Base-by-base conservation (phyloP, 2,329 filamentous ascomycete genomes). In the Mycosphaerella sp. region DNA sequence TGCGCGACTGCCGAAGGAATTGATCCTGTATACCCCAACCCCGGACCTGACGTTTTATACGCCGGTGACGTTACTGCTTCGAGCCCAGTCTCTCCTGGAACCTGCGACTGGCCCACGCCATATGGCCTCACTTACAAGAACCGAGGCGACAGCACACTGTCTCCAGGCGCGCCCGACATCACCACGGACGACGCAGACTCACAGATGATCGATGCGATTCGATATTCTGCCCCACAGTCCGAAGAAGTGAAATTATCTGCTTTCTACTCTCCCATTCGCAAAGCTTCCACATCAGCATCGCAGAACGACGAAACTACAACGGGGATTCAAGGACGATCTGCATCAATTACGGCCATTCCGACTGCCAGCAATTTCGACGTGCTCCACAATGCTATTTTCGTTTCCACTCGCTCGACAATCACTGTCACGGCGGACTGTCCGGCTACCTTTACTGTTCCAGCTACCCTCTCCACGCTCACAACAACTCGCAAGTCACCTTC, bases 21-120 rank as follows among this genome's bases (percentile, higher is more conserved):
- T 1, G 69, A 73, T 48, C 64, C 68, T 7, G 64, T 74, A 3
- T 76, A 74, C 56, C 71, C 72, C 2, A 54, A 70, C 41, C 73
- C 74, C 12, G 74, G 74, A 0, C 56, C 61, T 1, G 68, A 71
- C 44, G 71, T 76, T 2, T 55, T 63, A 4, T 76, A 73, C 52
- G 71, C 64, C 4, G 66, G 66, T 45, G 67, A 66, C 3, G 59
- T 69, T 17, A 68, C 56, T 48, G 61, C 60, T 39, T 65, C 60
- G 1, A 66, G 63, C 34, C 44, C 63, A 3, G 44, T 63, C 3
- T 59, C 64, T 4, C 21, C 56, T 1, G 67, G 67, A 14, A 59
- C 62, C 11, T 72, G 70, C 53, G 68, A 71, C 34, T 56, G 57
- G 17, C 53, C 65, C 6, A 62, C 57, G 31, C 62, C 64, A 21